These are phyloP conservation scores for Candida nanaspora DNA, from an alignment of 805 yeast genomes.

Conservation along the genomic window DNA sequence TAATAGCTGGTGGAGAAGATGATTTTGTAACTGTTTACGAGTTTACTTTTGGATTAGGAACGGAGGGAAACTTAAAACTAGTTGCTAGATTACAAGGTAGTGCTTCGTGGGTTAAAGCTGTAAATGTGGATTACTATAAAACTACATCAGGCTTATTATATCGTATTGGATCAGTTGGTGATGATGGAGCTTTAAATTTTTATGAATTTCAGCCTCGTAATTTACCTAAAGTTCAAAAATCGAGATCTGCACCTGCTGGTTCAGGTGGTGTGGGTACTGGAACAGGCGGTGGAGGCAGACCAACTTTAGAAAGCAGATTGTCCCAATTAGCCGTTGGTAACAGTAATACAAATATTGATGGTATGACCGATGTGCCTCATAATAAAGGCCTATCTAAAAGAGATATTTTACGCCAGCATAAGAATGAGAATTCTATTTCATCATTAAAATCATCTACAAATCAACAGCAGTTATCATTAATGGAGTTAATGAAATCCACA, in stretches of 20 bases:
- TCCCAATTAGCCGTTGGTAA: constrained; percentile 1
- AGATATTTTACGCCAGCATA: constrained; percentile 7
- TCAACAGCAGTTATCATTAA: constrained; percentile 17
- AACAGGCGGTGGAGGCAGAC: not conserved
- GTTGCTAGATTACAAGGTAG: constrained; percentile 38
- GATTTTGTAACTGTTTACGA: constrained; percentile 41
- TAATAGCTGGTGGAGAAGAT: constrained; percentile 48
- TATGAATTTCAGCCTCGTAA: constrained; percentile 49
- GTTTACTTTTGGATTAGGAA: constrained; percentile 12
- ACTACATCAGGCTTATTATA: constrained; percentile 28
- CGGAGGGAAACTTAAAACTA: constrained; percentile 12
- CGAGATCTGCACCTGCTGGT: not conserved
- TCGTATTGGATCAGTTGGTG: constrained; percentile 47
- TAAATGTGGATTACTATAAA: constrained; percentile 35
- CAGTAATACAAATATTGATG: not conserved
- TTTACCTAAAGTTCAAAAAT: constrained; percentile 27
- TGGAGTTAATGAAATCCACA: constrained; percentile 21
- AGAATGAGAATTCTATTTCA: constrained; percentile 20
- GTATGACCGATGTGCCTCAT: constrained; percentile 1
- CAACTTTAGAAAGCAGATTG: not conserved
- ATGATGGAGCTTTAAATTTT: constrained; percentile 43
- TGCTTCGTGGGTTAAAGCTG: constrained; percentile 41
- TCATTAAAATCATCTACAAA: constrained; percentile 21
- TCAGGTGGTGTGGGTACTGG: no score
- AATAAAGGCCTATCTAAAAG: constrained; percentile 3